Evolutionary conservation across 2,329 filamentous ascomycete species (phyloP), one percentile per base, ranked within the genome.

Genomic region (Ceratocystis smalleyi): DNA sequence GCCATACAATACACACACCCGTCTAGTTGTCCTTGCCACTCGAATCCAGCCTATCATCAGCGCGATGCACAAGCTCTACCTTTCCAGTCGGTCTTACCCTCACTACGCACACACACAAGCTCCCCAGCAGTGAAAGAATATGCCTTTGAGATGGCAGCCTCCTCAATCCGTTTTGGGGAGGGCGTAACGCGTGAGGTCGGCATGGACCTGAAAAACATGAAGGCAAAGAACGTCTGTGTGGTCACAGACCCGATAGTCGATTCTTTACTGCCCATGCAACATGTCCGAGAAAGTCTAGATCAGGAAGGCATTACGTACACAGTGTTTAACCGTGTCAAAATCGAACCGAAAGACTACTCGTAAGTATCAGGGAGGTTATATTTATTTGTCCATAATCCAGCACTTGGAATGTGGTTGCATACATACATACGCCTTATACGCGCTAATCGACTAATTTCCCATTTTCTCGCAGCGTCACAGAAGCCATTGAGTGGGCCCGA

Each of bases 91-190:
- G 54, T 30, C 54, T 57, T 57, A n/a, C n/a, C 54, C 3, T 30
- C 54, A 24, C 8, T 57, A 6, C 66, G 80, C 35, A 75, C 75
- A 35, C 82, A 79, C 70, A 88, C 88, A 17, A 91, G 88, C 0
- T 88, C 89, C 0, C 77, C 87, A 32, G 76, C 80, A 7, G 81
- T 91, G 71, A 64, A 64, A 73, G 94, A 99, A 74, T 99, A 99
- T 76, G 94, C 94, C 15, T 99, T 99, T 72, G 94, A 99, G 74
- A 95, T 99, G 92, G 94, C 94, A 0, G 91, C 94, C 1, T 95
- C 89, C 0, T 89, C 87, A 32, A 96, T 99, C 71, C 85, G 94
- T 12, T 99, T 97, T 70, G 94, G 94, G 0, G 89, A 90, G 0
- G 94, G 94, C 5, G 88, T 87, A 65, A 99, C 94, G 27, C 89